phyloP scores from a whole-genome alignment of 345 rosid species.

The Excoecaria cochinchinensis region DNA sequence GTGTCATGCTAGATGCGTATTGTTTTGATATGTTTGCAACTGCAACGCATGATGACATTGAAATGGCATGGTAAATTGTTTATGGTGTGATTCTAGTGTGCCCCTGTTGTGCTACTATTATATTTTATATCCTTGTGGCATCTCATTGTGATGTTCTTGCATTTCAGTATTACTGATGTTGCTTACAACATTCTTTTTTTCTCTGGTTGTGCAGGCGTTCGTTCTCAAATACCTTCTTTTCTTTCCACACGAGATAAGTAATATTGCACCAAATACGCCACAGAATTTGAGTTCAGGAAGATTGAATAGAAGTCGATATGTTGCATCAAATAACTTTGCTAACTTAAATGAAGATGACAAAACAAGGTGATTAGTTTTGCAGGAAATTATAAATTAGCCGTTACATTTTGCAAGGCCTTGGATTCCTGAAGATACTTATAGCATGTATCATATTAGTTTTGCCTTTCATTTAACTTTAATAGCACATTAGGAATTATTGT shows the following conservation, averaged over 20 bases:
- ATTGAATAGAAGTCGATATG: constrained; percentile 36
- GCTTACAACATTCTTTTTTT: constrained; percentile 21
- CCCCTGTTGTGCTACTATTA: background rate
- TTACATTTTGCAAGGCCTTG: background rate
- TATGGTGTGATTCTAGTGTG: background rate
- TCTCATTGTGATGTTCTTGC: background rate
- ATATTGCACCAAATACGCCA: constrained; percentile 33
- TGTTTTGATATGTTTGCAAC: background rate
- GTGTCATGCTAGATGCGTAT: no score
- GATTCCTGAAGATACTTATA: background rate
- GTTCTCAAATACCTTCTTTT: constrained; percentile 91
- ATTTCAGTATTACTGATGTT: background rate
- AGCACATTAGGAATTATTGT: background rate
- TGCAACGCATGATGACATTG: background rate
- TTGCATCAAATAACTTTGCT: constrained; percentile 53
- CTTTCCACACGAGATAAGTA: constrained; percentile 63
- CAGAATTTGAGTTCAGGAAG: constrained; percentile 46
- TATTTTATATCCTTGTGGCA: background rate
- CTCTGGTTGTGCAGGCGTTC: constrained; percentile 69
- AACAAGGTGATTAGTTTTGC: constrained; percentile 54
- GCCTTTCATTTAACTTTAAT: background rate
- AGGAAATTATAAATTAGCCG: background rate
- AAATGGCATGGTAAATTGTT: background rate
- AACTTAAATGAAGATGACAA: constrained; percentile 64
- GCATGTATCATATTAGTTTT: constrained; percentile 2